A percentile compares a stretch with the other conserved stretches of the same genome.
Evolutionary conservation across 169 alveolate species (phyloP).

Genomic region (Babesia bovis): DNA sequence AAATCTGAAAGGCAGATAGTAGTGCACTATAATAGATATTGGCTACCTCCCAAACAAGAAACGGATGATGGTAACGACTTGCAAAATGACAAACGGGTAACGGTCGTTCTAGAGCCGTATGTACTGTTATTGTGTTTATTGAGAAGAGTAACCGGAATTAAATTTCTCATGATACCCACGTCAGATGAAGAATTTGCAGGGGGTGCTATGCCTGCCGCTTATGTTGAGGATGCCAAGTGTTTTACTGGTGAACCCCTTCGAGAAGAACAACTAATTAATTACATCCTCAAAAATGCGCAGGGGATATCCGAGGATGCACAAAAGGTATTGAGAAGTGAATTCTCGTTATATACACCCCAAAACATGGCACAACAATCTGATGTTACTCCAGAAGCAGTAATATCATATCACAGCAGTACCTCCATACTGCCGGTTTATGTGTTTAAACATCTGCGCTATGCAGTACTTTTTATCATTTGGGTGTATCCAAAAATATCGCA

Average conservation of each 20-base stretch:
- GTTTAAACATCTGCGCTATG: constrained; percentile 43
- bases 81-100: too few relatives aligned
- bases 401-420: not conserved
- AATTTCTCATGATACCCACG: constrained; percentile 13
- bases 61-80: not conserved
- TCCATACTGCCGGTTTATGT: constrained; percentile 33
- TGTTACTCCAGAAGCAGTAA: not conserved
- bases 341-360: not conserved
- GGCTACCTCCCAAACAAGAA: constrained; percentile 45
- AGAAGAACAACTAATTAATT: constrained; percentile 30
- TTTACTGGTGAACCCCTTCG: constrained; percentile 39
- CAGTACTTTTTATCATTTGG: constrained; percentile 54
- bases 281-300: not conserved
- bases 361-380: not conserved
- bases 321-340: constrained; percentile 5
- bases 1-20: not conserved
- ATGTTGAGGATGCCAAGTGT: constrained; percentile 12
- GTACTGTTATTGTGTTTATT: constrained; percentile 46
- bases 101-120: constrained; percentile 51
- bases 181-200: constrained; percentile 40
- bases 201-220: constrained; percentile 55
- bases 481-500: constrained; percentile 56
- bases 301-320: not conserved
- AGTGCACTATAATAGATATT: constrained; percentile 47
- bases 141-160: constrained; percentile 13